phyloP scores from a whole-genome alignment of 495 filamentous ascomycete genomes.

The Hyaloscypha hepaticicola region DNA sequence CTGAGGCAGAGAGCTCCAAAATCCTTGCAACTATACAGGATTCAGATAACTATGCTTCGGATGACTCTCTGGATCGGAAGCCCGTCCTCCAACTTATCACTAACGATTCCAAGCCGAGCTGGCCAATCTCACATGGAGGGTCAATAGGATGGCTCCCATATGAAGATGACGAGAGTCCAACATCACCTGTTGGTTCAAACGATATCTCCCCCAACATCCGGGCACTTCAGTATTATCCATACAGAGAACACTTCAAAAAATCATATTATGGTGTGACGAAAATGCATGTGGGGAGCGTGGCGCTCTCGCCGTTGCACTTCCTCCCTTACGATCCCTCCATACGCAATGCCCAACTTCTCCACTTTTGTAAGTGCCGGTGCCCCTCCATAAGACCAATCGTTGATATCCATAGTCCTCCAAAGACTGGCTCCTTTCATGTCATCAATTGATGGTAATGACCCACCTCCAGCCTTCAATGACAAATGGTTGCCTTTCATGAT shows the following conservation, averaged over 20 bases:
- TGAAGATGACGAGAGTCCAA: background rate
- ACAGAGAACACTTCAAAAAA: conserved; percentile 3
- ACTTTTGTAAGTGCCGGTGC: conserved; percentile 22
- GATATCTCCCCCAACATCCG: conserved; percentile 19
- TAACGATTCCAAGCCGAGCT: background rate
- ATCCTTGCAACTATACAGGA: conserved; percentile 5
- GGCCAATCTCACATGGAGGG: background rate
- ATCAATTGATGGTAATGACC: conserved; percentile 21
- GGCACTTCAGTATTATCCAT: conserved; percentile 8
- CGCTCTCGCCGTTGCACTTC: conserved; percentile 14
- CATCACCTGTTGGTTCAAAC: background rate
- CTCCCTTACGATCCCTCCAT: conserved; percentile 24
- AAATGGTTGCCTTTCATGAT: conserved; percentile 24
- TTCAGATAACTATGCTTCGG: background rate
- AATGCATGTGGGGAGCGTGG: conserved; percentile 12
- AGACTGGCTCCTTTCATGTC: conserved; percentile 25
- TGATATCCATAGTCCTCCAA: conserved; percentile 14
- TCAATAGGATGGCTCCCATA: background rate
- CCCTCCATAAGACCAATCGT: background rate
- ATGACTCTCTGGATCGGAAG: background rate
- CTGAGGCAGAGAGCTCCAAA: background rate
- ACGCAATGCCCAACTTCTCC: conserved; percentile 26
- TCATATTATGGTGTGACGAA: background rate
- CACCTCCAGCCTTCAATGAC: conserved; percentile 8
- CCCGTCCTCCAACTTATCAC: background rate